These are phyloP conservation scores for Phylloporus scabripes DNA, from an alignment of 768 basidiomycete genomes.

Conservation along the genomic window DNA sequence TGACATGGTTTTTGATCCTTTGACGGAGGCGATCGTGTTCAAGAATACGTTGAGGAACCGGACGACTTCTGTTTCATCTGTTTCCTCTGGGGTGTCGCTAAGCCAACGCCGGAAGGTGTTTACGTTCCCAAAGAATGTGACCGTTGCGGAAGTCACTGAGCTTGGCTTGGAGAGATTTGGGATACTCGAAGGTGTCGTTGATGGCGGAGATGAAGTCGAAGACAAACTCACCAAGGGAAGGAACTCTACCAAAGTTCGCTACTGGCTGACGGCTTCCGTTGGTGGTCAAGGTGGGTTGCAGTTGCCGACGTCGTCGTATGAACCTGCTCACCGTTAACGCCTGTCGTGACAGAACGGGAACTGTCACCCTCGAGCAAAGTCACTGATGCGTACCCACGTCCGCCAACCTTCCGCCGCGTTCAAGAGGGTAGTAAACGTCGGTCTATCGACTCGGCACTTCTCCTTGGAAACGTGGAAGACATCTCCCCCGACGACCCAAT, in stretches of 20 bases:
- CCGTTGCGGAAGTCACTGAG: conserved; percentile 95
- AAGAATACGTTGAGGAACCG: conserved; percentile 64
- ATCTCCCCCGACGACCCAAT: conserved; percentile 78
- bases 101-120: conserved; percentile 75
- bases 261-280: conserved; percentile 60
- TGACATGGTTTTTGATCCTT: conserved; percentile 89
- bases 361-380: conserved; percentile 77
- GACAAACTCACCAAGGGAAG: conserved; percentile 82
- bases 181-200: conserved; percentile 94
- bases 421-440: conserved; percentile 67
- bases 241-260: conserved; percentile 74
- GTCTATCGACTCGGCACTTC: conserved; percentile 73
- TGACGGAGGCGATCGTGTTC: conserved; percentile 91
- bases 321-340: conserved; percentile 6
- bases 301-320: not conserved
- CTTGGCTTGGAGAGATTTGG: conserved; percentile 89
- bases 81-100: conserved; percentile 52
- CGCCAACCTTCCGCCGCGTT: conserved; percentile 63
- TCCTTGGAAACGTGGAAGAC: conserved; percentile 69
- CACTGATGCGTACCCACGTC: conserved; percentile 74
- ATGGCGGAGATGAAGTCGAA: conserved; percentile 97
- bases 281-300: conserved; percentile 56
- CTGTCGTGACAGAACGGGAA: conserved; percentile 55
- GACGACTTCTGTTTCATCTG: conserved; percentile 34
- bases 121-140: conserved; percentile 89